These are phyloP conservation scores for Rosellinia necatrix DNA, from an alignment of 2,329 filamentous ascomycete genomes.

Conservation along the genomic window DNA sequence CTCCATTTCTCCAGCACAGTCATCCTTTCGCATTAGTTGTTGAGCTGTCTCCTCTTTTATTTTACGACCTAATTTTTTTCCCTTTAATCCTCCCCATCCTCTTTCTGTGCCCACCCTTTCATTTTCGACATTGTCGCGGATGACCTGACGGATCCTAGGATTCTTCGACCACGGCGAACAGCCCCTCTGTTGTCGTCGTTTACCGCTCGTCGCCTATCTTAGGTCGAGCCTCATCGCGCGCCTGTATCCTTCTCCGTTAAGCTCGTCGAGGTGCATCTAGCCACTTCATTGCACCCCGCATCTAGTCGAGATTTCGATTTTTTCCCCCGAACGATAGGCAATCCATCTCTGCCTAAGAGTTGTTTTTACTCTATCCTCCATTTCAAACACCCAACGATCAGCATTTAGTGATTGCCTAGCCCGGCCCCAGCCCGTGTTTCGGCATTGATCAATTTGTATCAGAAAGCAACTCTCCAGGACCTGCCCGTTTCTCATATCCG, in stretches of 20 bases:
- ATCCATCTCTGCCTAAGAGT: constrained; percentile 22
- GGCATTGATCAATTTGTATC: constrained; percentile 16
- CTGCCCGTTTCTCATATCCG: not conserved
- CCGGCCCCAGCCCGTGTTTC: constrained; percentile 1
- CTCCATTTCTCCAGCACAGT: constrained; percentile 30
- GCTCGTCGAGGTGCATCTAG: constrained; percentile 25
- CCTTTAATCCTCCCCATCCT: constrained; percentile 21
- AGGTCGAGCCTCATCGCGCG: constrained; percentile 14
- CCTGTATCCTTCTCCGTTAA: constrained; percentile 17
- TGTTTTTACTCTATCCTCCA: constrained; percentile 5
- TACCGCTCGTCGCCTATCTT: constrained; percentile 6
- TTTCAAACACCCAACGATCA: constrained; percentile 1
- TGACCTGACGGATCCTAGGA: constrained; percentile 25
- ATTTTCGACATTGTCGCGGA: constrained; percentile 19
- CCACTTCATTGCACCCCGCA: constrained; percentile 38
- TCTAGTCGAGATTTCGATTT: constrained; percentile 31
- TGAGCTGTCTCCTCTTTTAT: constrained; percentile 28
- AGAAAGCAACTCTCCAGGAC: not conserved
- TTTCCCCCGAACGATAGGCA: constrained; percentile 33
- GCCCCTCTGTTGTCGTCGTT: constrained; percentile 17
- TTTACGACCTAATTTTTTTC: constrained; percentile 27
- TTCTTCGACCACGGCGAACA: constrained; percentile 14
- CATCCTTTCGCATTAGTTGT: constrained; percentile 29
- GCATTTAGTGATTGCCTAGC: constrained; percentile 1
- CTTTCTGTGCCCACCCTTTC: constrained; percentile 14